Evolutionary conservation across 257 asterid species (phyloP).

Genomic region (Capsicum chinense): DNA sequence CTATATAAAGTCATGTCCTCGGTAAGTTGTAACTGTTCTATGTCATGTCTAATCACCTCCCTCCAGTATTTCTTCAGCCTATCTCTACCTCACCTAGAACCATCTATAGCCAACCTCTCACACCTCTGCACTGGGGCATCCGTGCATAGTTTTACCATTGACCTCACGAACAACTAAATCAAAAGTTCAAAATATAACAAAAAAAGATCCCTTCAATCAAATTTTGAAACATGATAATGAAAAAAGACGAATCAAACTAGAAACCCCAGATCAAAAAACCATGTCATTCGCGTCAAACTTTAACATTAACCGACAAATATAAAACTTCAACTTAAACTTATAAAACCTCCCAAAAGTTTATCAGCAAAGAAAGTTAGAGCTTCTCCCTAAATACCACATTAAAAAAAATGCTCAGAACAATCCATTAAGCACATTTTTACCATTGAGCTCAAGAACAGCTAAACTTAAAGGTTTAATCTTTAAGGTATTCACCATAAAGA

Average conservation of each 20-base stretch:
- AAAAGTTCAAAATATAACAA: neutral
- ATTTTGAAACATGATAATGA: neutral
- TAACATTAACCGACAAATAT: neutral
- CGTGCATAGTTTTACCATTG: neutral
- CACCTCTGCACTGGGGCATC: too few relatives aligned
- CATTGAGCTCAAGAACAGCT: neutral
- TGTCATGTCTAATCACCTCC: too few relatives aligned
- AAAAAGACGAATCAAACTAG: neutral
- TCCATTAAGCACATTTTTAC: neutral
- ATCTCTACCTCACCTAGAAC: too few relatives aligned
- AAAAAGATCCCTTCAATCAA: neutral
- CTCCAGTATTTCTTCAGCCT: too few relatives aligned
- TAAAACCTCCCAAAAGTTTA: neutral
- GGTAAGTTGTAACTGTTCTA: too few relatives aligned
- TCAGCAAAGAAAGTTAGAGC: too few relatives aligned
- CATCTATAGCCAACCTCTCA: too few relatives aligned
- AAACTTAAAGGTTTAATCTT: neutral
- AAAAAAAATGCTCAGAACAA: neutral
- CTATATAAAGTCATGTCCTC: too few relatives aligned
- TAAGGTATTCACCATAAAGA: neutral
- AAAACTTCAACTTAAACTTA: neutral
- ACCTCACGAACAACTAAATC: neutral
- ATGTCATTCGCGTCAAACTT: neutral
- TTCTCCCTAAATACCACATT: too few relatives aligned
- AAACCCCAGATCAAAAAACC: neutral